Base-by-base conservation (phyloP, 345 rosid genomes). In the Linum tenue region DNA sequence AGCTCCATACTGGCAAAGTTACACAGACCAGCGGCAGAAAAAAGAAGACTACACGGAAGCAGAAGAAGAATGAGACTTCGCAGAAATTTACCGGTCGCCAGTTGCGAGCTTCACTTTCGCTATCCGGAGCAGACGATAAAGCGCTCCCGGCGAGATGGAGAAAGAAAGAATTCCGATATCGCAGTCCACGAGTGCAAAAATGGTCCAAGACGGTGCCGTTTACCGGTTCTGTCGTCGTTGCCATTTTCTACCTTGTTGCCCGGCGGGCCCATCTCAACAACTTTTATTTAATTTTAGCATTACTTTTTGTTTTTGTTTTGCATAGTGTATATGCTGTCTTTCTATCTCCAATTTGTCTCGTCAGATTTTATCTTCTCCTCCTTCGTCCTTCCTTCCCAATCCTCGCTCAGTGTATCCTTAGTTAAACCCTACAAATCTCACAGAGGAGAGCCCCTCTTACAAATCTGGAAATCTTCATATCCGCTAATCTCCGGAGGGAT, bases 391-490 rank as follows among this genome's bases (percentile, higher is more conserved):
- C 53, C 14, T 22, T 48, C 53, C 50, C 50, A 5, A 9, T 48
- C 63, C 41, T 35, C 41, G 8, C 63, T 61, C 43, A 10, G 16
- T 22, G 8, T 39, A 3, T 15, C n/a, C 39, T 16, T 53, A 38
- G 66, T 73, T 68, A 69, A 73, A 73, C 77, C 73, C 73, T 64
- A 9, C 22, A 41, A 15, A 7, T 14, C 22, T 38, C 6, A 4
- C 5, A 0, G n/a, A 37, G 16, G 31, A 64, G 36, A 11, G 61
- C 39, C 50, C 59, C 65, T 67, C 39, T 1, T n/a, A 48, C 14
- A 48, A 48, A 48, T 48, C 53, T 48, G 11, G 31, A 48, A 48
- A 48, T 15, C 53, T 48, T 3, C 53, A 9, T 8, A 9, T 48
- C 53, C 53, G 9, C 11, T 48, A 48, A 48, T 48, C 53, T 48